These are phyloP conservation scores for Fusarium annulatum DNA, from an alignment of 2,329 filamentous ascomycete genomes.

Conservation along the genomic window DNA sequence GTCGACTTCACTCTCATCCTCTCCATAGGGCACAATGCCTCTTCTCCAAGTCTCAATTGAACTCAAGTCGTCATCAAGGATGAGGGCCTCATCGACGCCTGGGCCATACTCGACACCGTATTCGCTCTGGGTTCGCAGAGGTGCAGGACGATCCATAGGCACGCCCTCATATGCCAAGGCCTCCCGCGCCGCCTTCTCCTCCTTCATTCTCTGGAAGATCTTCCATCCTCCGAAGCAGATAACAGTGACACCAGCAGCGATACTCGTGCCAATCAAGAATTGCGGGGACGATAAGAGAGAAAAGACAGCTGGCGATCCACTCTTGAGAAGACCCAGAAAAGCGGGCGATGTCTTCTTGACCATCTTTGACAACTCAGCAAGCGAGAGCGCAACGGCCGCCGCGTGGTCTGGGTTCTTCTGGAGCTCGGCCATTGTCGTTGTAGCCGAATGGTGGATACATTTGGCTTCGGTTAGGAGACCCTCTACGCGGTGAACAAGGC, in stretches of 20 bases:
- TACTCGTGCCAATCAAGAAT: constrained; percentile 91
- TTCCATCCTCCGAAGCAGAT: constrained; percentile 97
- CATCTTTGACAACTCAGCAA: constrained; percentile 89
- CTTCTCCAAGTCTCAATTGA: constrained; percentile 68
- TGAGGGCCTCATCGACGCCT: constrained; percentile 65
- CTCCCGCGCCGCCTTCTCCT: constrained; percentile 49
- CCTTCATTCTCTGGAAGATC: constrained; percentile 87
- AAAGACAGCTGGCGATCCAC: constrained; percentile 85
- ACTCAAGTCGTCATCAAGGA: constrained; percentile 68
- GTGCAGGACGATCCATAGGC: constrained; percentile 42
- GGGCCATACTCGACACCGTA: constrained; percentile 48
- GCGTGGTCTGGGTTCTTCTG: constrained; percentile 84
- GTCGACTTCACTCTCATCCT: constrained; percentile 62
- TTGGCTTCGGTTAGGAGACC: constrained; percentile 85
- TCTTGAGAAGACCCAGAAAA: constrained; percentile 80
- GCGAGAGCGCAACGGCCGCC: constrained; percentile 89
- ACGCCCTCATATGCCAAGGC: constrained; percentile 45
- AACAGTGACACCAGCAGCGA: constrained; percentile 91
- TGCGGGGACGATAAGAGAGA: constrained; percentile 89
- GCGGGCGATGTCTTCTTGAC: constrained; percentile 86
- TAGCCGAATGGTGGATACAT: constrained; percentile 86
- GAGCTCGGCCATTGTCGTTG: constrained; percentile 80
- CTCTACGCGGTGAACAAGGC: constrained; percentile 80
- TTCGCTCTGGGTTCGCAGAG: constrained; percentile 45
- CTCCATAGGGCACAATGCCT: constrained; percentile 62